Percentiles rank a stretch among this genome's conserved stretches.
phyloP scores from a whole-genome alignment of 306 rosid genomes.

The Castanea sativa region DNA sequence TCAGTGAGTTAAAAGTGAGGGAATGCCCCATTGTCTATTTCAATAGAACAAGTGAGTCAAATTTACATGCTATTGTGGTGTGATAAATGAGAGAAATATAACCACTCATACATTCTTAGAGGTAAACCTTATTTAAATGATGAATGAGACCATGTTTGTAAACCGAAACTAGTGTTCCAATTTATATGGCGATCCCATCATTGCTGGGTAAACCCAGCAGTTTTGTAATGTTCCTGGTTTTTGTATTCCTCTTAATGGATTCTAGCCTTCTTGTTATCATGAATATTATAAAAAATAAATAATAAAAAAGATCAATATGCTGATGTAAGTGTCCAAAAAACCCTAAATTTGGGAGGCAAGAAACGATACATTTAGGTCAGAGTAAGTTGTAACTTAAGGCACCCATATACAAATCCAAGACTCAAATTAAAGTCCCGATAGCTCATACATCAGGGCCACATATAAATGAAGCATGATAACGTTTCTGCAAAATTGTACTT shows the following conservation, averaged over 20 bases:
- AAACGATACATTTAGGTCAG: background rate
- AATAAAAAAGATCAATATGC: background rate
- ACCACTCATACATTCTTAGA: background rate
- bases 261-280: no score
- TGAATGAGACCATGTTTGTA: background rate
- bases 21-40: no score
- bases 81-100: background rate
- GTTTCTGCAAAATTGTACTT: background rate
- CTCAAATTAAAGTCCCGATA: background rate
- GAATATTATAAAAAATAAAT: no score
- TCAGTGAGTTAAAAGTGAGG: no score
- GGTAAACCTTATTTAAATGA: no score
- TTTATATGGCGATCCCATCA: background rate
- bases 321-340: background rate
- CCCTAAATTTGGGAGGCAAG: background rate
- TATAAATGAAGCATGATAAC: background rate
- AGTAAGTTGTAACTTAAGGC: background rate
- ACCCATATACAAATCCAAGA: background rate
- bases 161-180: background rate
- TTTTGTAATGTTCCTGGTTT: no score
- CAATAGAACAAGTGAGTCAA: background rate
- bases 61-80: background rate
- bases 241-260: no score
- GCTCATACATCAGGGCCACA: background rate
- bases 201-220: no score